Conservation (phyloP, 345 rosid species). For the Tarenaya hassleriana region DNA sequence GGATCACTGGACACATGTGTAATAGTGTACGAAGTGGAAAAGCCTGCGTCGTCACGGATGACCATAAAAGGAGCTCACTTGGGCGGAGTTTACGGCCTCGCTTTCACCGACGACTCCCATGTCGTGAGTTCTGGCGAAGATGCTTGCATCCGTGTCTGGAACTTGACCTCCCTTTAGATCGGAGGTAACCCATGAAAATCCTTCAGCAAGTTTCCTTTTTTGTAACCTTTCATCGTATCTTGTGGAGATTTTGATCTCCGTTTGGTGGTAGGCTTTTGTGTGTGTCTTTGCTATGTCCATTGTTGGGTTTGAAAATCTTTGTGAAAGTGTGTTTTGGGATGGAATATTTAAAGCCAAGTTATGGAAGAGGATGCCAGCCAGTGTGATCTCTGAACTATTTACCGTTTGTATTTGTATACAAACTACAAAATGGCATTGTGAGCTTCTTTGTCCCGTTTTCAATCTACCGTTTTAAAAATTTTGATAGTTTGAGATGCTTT, state of each 20-base stretch:
- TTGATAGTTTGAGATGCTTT: too few species aligned
- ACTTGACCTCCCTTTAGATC: slow-evolving; percentile 30
- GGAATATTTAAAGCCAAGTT: too few species aligned
- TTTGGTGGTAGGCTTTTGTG: slow-evolving; percentile 21
- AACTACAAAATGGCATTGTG: too few species aligned
- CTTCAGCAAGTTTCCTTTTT: background rate
- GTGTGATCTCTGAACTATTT: too few species aligned
- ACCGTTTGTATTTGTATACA: too few species aligned
- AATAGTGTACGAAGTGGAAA: slow-evolving; percentile 67
- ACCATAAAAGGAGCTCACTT: slow-evolving; percentile 80
- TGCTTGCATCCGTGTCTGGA: slow-evolving; percentile 83
- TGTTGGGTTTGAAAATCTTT: background rate
- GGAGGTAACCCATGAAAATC: slow-evolving; percentile 15
- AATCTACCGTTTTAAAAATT: too few species aligned
- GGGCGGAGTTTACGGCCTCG: slow-evolving; percentile 87
- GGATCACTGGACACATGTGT: slow-evolving; percentile 84
- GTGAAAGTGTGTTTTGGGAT: slow-evolving; percentile 10
- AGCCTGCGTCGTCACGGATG: slow-evolving; percentile 62
- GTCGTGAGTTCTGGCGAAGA: slow-evolving; percentile 91
- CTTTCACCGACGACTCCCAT: slow-evolving; percentile 52
- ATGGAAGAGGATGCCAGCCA: too few species aligned
- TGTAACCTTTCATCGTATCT: slow-evolving; percentile 11
- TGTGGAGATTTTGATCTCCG: slow-evolving; percentile 12
- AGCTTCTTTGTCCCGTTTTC: too few species aligned
- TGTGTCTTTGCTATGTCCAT: slow-evolving; percentile 4